Percentiles rank a stretch among this genome's conserved stretches.
These are phyloP conservation scores for Polygonum aviculare DNA, from an alignment of 148 eudicot species.

Conservation along the genomic window DNA sequence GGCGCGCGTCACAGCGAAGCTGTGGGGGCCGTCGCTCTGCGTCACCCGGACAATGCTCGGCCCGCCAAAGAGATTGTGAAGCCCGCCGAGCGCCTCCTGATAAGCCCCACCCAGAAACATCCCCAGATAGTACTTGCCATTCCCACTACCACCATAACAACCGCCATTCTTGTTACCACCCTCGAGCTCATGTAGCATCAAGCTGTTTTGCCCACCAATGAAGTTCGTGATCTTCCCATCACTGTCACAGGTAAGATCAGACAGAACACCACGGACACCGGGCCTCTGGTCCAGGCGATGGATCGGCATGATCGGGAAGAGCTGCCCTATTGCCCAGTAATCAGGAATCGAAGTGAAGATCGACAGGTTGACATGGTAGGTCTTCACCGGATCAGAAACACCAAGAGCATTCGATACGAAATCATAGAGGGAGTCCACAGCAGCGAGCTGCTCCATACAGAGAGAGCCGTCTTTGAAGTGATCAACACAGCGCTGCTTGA, in stretches of 20 bases:
- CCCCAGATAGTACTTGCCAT: constrained; percentile 58
- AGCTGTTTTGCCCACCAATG: constrained; percentile 70
- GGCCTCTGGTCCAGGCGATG: constrained; percentile 74
- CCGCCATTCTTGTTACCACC: constrained; percentile 19
- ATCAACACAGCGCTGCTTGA: constrained; percentile 73
- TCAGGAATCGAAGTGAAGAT: constrained; percentile 91
- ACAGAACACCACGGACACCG: constrained; percentile 41
- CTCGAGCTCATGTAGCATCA: constrained; percentile 72
- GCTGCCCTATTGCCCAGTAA: constrained; percentile 87
- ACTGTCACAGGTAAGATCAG: constrained; percentile 92
- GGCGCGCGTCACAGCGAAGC: constrained; percentile 79
- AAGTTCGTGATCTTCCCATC: constrained; percentile 86
- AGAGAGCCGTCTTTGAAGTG: constrained; percentile 73
- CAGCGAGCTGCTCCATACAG: constrained; percentile 73
- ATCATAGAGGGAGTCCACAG: constrained; percentile 65
- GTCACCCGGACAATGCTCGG: constrained; percentile 81
- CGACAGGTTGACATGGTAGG: constrained; percentile 76
- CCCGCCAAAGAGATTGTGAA: constrained; percentile 87
- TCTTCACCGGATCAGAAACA: constrained; percentile 36
- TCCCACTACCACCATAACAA: constrained; percentile 19
- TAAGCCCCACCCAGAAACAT: constrained; percentile 99
- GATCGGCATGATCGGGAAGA: constrained; percentile 74
- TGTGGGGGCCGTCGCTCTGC: constrained; percentile 75
- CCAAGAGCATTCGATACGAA: constrained; percentile 52
- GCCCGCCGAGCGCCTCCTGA: constrained; percentile 91